These are phyloP conservation scores for Lolium perenne DNA, from an alignment of 176 grass and related monocot species.

Conservation along the genomic window DNA sequence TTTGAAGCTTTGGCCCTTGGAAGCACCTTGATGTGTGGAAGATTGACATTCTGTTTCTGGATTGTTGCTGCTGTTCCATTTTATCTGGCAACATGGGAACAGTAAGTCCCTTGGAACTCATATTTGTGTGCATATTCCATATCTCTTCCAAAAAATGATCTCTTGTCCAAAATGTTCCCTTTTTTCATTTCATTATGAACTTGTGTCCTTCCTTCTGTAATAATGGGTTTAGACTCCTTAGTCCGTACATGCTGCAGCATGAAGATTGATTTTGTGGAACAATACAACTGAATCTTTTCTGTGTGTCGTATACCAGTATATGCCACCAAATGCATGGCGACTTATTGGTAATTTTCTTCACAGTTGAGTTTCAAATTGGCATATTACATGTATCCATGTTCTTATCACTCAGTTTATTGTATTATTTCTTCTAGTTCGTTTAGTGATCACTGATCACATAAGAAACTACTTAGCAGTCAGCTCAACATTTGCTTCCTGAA, in stretches of 20 bases:
- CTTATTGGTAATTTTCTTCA: constrained; percentile 1
- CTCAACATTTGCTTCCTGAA: constrained; percentile 1
- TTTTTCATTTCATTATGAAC: not conserved
- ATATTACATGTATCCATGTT: constrained; percentile 14
- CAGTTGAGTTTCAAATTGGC: not conserved
- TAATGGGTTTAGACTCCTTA: not conserved
- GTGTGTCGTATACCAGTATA: not conserved
- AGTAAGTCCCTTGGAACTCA: constrained; percentile 60
- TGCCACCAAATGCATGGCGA: not conserved
- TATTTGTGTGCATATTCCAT: constrained; percentile 24
- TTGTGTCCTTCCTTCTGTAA: not conserved
- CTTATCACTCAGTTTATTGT: constrained; percentile 4
- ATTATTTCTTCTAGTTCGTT: not conserved
- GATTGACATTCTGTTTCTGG: constrained; percentile 79
- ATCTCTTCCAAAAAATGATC: not conserved
- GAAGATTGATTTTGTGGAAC: not conserved
- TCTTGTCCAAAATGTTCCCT: not conserved
- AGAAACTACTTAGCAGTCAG: not conserved
- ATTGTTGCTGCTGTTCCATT: constrained; percentile 88
- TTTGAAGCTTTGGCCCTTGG: constrained; percentile 97
- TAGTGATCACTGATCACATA: not conserved
- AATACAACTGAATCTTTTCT: constrained; percentile 7
- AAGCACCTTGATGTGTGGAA: constrained; percentile 92
- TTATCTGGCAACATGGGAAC: constrained; percentile 99
- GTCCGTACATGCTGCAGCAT: not conserved